phyloP scores from a whole-genome alignment of 1,284 basidiomycete species.

The Ustilago sp. region DNA sequence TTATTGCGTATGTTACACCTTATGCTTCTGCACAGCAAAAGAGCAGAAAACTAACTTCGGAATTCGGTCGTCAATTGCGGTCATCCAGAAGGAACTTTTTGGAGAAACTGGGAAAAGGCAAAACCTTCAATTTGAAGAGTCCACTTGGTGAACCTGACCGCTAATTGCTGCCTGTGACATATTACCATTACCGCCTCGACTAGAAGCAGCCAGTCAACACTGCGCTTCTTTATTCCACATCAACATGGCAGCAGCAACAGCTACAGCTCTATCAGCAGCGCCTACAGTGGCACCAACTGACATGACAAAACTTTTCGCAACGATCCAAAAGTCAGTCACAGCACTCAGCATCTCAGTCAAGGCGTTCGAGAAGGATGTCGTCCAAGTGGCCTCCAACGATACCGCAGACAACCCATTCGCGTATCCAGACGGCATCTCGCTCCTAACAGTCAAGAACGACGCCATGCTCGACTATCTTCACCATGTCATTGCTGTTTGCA shows the following conservation, averaged over 20 bases:
- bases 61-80: neutral
- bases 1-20: neutral
- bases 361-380: slow-evolving; percentile 35
- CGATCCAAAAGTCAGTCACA: slow-evolving; percentile 33
- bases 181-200: neutral
- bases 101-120: neutral
- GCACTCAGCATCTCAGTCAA: slow-evolving; percentile 37
- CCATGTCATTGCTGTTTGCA: slow-evolving; percentile 77
- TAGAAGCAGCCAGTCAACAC: neutral
- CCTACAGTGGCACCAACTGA: slow-evolving; percentile 21
- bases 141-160: neutral
- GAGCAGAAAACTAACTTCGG: neutral
- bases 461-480: slow-evolving; percentile 88
- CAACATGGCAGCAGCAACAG: slow-evolving; percentile 20
- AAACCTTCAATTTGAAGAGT: neutral
- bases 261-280: neutral
- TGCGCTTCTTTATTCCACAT: neutral
- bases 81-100: slow-evolving; percentile 7
- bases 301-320: slow-evolving; percentile 25
- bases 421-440: slow-evolving; percentile 81
- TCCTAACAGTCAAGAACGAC: slow-evolving; percentile 89
- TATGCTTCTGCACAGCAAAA: neutral
- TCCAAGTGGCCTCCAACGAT: slow-evolving; percentile 18
- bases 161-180: neutral
- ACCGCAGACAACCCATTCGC: slow-evolving; percentile 28